Evolutionary conservation across 129 eudicot genomes (phyloP), one percentile per base, ranked within the genome.

Genomic region (Sambucus nigra): DNA sequence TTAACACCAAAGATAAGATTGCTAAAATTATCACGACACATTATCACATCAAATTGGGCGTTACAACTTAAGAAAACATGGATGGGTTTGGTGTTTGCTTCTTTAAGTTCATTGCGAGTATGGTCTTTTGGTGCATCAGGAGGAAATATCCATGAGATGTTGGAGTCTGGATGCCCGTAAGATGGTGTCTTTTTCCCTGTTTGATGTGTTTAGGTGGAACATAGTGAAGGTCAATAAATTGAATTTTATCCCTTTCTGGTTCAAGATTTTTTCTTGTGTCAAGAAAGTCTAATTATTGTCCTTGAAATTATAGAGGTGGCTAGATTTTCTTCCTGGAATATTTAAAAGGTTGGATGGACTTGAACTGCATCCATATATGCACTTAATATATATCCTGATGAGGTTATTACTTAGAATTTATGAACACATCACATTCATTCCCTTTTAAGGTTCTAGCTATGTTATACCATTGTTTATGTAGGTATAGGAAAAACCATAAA

Each of bases 401-500:
- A 32, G 15, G 27, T 26, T 55, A 21, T 55, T 17, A 19, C 42
- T 1, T 35, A 7, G 42, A 2, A 35, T 8, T 8, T 31, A 5
- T 31, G 5, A 3, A 31, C 9, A 9, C 9, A 5, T 9, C 38
- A 3, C 9, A 31, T 31, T 1, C 13, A 40, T 14, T 3, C n/a
- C 46, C 41, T 25, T 33, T 48, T 35, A 55, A 24, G 51, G 38
- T 46, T 44, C 51, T 35, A 23, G 7, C 11, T 10, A 27, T 21
- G 17, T 17, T 29, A 5, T 33, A 10, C 47, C 47, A 20, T 57
- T 15, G 28, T 73, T 68, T 57, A 14, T 70, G 65, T 38, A 92
- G 99, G 99, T 63, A 77, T 92, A 39, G 99, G 99, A 25, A 92
- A 80, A 71, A 92, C 96, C 56, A 88, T 92, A 22, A 92, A 86